Evolutionary conservation across 495 filamentous ascomycete species (phyloP).

Genomic region (Astrocystis sublimbata): DNA sequence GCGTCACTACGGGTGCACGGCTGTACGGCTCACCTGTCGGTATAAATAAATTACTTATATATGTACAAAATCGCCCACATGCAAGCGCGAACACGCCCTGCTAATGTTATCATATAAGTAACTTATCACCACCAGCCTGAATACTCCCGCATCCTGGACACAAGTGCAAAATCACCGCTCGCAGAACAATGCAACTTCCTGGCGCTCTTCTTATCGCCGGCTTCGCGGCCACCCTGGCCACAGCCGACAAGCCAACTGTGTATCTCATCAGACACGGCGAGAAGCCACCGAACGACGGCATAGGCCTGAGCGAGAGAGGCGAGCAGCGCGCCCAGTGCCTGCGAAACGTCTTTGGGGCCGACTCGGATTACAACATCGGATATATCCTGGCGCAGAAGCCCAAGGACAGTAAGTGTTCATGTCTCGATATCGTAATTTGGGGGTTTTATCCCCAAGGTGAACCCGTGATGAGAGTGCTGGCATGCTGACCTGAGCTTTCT

Average conservation of each 20-base stretch:
- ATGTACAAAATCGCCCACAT: no score
- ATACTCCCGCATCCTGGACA: not conserved
- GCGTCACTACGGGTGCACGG: not conserved
- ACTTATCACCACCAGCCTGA: not conserved
- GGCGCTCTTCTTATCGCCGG: conserved; percentile 16
- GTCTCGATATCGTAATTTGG: not conserved
- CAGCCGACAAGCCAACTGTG: conserved; percentile 32
- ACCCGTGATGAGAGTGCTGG: not conserved
- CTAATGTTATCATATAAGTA: no score
- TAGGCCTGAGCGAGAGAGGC: conserved; percentile 49
- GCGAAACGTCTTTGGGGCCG: conserved; percentile 46
- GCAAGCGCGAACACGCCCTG: no score
- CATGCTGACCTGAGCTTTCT: not conserved
- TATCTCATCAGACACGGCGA: conserved; percentile 63
- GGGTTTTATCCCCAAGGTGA: no score
- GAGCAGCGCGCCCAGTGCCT: conserved; percentile 54
- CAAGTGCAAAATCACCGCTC: not conserved
- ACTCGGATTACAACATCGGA: conserved; percentile 51
- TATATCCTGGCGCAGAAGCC: conserved; percentile 56
- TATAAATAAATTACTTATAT: no score
- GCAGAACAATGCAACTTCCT: conserved; percentile 19
- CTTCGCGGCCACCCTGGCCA: conserved; percentile 9
- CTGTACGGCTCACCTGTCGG: no score
- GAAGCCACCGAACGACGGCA: conserved; percentile 46
- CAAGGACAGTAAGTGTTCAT: conserved; percentile 46